phyloP scores from a whole-genome alignment of 176 grass and related monocot species.

The Paspalum notatum region DNA sequence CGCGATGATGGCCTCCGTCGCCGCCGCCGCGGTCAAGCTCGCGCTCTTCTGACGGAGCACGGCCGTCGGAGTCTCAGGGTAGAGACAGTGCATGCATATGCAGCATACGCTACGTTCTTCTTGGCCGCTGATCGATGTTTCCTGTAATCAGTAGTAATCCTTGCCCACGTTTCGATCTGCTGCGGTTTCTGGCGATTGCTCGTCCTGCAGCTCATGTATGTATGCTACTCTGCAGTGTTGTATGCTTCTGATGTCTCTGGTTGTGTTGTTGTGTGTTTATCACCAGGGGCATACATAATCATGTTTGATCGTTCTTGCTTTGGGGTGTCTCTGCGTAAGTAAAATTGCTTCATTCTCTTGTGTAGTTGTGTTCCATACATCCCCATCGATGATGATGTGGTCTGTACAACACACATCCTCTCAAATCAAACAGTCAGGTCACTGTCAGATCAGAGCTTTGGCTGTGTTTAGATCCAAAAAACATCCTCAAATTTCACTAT shows the following conservation, averaged over 20 bases:
- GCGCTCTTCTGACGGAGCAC: slow-evolving; percentile 44
- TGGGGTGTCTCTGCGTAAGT: not conserved
- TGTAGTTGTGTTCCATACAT: too few species aligned
- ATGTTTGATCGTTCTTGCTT: not conserved
- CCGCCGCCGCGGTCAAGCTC: slow-evolving; percentile 36
- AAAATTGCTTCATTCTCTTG: not conserved
- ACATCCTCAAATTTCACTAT: too few species aligned
- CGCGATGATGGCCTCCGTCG: slow-evolving; percentile 6
- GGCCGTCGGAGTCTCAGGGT: slow-evolving; percentile 8
- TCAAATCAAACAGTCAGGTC: not conserved
- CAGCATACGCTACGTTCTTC: not conserved
- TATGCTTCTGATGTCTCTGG: not conserved
- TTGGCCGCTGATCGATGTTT: not conserved
- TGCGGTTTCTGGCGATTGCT: not conserved
- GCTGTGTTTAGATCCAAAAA: too few species aligned
- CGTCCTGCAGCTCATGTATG: not conserved
- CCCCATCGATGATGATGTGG: not conserved
- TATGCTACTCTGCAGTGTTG: not conserved
- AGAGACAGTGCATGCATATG: slow-evolving; percentile 40
- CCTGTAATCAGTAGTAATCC: not conserved
- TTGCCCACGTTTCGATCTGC: not conserved
- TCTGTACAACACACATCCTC: not conserved
- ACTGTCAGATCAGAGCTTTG: not conserved
- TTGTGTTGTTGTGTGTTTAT: not conserved
- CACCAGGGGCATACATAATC: not conserved